phyloP scores from a whole-genome alignment of 768 basidiomycete species.

The Leccinum truebloodii region DNA sequence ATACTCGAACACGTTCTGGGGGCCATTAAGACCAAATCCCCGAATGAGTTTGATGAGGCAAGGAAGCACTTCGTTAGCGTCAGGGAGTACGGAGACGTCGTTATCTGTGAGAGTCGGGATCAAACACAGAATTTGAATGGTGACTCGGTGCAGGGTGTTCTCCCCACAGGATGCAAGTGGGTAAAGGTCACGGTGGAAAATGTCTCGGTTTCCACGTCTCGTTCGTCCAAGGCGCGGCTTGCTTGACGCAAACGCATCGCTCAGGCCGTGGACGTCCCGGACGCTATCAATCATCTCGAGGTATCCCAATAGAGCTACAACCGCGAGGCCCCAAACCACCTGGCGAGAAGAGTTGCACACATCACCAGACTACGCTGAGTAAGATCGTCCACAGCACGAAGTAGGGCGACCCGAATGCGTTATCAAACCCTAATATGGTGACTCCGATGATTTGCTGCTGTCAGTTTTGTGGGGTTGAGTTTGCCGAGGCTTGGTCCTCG shows the following conservation, averaged over 20 bases:
- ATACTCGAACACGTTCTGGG: too few species aligned
- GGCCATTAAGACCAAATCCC: too few species aligned
- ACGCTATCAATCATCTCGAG: conserved; percentile 82
- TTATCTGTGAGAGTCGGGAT: not conserved
- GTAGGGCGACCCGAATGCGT: conserved; percentile 88
- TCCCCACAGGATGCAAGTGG: too few species aligned
- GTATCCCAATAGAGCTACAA: conserved; percentile 67
- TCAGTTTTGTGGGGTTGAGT: conserved; percentile 7
- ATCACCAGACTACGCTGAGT: conserved; percentile 52
- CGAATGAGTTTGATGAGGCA: too few species aligned
- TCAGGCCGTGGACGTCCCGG: conserved; percentile 63
- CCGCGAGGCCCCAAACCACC: conserved; percentile 62
- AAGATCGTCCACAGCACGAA: conserved; percentile 75
- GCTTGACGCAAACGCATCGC: conserved; percentile 49
- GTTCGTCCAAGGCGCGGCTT: conserved; percentile 31
- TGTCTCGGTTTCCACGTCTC: not conserved
- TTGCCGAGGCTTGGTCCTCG: conserved; percentile 17
- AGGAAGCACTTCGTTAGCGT: too few species aligned
- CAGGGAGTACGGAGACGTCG: not conserved
- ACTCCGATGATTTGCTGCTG: conserved; percentile 44
- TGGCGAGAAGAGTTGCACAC: conserved; percentile 85
- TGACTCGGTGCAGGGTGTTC: too few species aligned
- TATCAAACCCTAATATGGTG: conserved; percentile 80
- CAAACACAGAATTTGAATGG: not conserved
- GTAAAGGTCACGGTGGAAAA: not conserved